Evolutionary conservation across 176 grass and related monocot species (phyloP), one percentile per base, ranked within the genome.

Genomic region (Musa itinerans): DNA sequence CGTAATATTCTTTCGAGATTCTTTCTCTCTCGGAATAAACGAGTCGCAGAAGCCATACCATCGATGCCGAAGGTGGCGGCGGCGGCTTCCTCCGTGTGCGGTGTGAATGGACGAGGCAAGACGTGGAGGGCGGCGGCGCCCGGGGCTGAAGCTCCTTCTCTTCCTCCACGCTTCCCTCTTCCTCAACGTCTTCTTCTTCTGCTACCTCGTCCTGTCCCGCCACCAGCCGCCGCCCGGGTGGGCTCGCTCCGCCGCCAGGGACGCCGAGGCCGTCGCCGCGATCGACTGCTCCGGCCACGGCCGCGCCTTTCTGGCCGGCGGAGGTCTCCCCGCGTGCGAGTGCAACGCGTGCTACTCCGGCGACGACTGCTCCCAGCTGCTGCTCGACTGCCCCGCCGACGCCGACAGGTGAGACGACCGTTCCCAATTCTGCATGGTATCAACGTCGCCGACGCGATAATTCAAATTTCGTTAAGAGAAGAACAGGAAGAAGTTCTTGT

Each of bases 331-430:
- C 2, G 82, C 72, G 1, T 96, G 93, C 65, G 89, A 96, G 79
- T 96, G 93, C 85, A 78, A 96, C 81, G 24, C n/a, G 27, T 92
- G 89, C 78, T 90, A 88, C 65, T 9, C 17, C 55, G 87, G 93
- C 9, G 25, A 67, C 8, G 83, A 96, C 74, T 96, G 93, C 85
- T 92, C 93, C 19, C 65, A 51, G 49, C 78, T 81, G 15, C 72
- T 69, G 64, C 64, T 74, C 9, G 64, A 83, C 74, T 96, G 93
- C 78, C 69, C 68, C 3, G 89, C 79, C 79, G 81, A 96, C 58
- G 85, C 78, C 11, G 64, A 87, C 8, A 81, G 92, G 92, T 96
- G 19, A 20, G n/a, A 15, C 20, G 14, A 2, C 69, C 2, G 1
- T 3, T 71, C 43, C 11, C 10, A 9, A 11, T 27, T 34, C 29